Evolutionary conservation across 192 early-diverging fungal species (phyloP).

Genomic region (Podila epicladia): DNA sequence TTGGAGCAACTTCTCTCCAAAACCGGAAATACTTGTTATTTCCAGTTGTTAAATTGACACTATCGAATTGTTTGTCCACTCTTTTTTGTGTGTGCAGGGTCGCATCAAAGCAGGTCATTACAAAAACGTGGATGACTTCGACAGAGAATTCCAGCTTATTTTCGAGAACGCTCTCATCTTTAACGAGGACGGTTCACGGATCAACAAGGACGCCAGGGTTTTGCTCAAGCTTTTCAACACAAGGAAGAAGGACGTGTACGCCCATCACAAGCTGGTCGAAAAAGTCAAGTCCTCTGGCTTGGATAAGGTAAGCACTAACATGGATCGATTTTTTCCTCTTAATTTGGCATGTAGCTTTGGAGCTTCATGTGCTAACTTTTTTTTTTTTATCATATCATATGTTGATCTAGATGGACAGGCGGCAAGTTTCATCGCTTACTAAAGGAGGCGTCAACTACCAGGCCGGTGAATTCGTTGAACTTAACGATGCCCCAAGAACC

Average conservation of each 20-base stretch:
- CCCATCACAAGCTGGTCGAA: constrained; percentile 26
- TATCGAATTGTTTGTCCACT: not conserved
- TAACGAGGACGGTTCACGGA: constrained; percentile 84
- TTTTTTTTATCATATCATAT: not conserved
- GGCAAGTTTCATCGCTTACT: constrained; percentile 7
- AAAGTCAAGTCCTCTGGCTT: constrained; percentile 12
- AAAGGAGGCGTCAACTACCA: constrained; percentile 20
- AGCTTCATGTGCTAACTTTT: not conserved
- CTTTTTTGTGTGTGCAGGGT: constrained; percentile 52
- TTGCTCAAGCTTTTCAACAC: constrained; percentile 54
- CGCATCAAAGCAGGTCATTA: constrained; percentile 72
- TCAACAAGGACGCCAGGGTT: constrained; percentile 79
- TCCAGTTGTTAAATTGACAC: too few species aligned
- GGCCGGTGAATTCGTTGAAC: constrained; percentile 36
- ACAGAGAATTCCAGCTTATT: constrained; percentile 80
- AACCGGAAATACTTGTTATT: not conserved
- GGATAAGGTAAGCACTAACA: constrained; percentile 13
- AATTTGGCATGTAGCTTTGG: not conserved
- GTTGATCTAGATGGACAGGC: constrained; percentile 15
- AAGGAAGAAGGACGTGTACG: constrained; percentile 37
- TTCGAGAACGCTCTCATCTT: constrained; percentile 93
- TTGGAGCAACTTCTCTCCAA: not conserved
- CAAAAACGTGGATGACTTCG: constrained; percentile 74
- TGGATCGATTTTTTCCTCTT: too few species aligned
- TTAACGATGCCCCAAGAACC: constrained; percentile 21